phyloP scores from a whole-genome alignment of 225 moss, liverwort and hornwort species.

The Physcomitrellopsis africana region DNA sequence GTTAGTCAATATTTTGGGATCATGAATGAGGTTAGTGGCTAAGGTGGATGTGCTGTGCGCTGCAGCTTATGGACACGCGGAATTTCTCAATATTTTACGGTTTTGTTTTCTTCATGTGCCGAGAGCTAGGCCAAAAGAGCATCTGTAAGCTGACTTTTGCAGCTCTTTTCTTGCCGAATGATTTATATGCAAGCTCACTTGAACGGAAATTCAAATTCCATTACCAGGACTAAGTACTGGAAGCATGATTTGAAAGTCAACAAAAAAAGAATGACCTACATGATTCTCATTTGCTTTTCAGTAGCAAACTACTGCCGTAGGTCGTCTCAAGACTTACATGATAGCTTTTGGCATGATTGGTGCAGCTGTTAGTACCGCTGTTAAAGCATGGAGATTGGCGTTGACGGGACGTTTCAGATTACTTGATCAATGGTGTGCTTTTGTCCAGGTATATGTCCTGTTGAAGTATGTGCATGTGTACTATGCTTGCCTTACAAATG shows the following conservation, averaged over 20 bases:
- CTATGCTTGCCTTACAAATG: not conserved
- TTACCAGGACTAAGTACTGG: not conserved
- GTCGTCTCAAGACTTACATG: not conserved
- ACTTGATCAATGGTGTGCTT: conserved; percentile 87
- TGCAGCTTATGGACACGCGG: conserved; percentile 66
- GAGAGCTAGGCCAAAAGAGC: conserved; percentile 79
- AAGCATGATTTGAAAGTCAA: not conserved
- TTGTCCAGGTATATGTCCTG: conserved; percentile 55
- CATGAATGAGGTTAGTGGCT: conserved; percentile 3
- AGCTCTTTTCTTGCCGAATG: not conserved
- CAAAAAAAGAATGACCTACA: not conserved
- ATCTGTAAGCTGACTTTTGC: conserved; percentile 57
- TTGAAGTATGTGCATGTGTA: not conserved
- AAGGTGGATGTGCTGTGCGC: conserved; percentile 25
- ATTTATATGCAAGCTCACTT: not conserved
- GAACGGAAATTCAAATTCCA: not conserved
- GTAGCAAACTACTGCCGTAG: not conserved
- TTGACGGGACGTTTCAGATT: conserved; percentile 83
- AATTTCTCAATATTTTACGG: conserved; percentile 71
- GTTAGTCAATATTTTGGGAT: not conserved
- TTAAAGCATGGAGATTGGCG: conserved; percentile 75
- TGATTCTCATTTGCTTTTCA: not conserved
- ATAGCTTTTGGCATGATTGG: not conserved
- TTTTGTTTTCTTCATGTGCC: conserved; percentile 88
- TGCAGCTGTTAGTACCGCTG: conserved; percentile 70